Evolutionary conservation across 1,284 basidiomycete species (phyloP), one percentile per base, ranked within the genome.

Genomic region (Puccinia polysora): DNA sequence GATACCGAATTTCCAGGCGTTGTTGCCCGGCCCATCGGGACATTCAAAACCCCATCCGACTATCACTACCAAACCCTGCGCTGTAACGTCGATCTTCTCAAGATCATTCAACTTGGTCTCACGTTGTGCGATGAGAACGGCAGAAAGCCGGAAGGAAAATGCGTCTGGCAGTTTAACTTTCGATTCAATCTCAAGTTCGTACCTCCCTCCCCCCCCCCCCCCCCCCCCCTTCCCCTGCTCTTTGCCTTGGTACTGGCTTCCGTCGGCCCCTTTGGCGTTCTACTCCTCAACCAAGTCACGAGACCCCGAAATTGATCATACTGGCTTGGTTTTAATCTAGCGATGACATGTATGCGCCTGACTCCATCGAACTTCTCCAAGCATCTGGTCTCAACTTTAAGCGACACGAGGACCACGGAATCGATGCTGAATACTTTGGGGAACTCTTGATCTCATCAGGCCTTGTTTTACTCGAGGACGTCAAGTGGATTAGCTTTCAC

Each of bases 121-220:
- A 97, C 95, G 1, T 83, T 99, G 45, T 89, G 90, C 63, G 93
- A 98, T 80, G 92, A 92, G 80, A 86, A 96, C 36, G 95, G 95
- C 6, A 88, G 93, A 78, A 86, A 88, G 73, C 91, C 94, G 15
- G 79, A 79, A 8, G 91, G 94, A 65, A 86, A 88, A 60, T 90
- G 89, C 64, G 97, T 93, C 38, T 99, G 95, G 95, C 96, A 99
- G 81, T 99, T 99, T 83, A 98, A 99, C 82, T 97, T 99, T 82
- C 86, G 86, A 76, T 99, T 98, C 82, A 91, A 87, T 81, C 82
- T 92, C 75, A 86, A 86, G 91, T 94, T 80, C 77, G 89, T 84
- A 7, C 0, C 32, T 12, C 49, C 15, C 65, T 7, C 30, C n/a
- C 14, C 20, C 1, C 49, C 23, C n/a, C n/a, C 2, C n/a, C n/a